Base-by-base conservation (phyloP, 225 moss, liverwort and hornwort genomes). In the Climacium dendroides region DNA sequence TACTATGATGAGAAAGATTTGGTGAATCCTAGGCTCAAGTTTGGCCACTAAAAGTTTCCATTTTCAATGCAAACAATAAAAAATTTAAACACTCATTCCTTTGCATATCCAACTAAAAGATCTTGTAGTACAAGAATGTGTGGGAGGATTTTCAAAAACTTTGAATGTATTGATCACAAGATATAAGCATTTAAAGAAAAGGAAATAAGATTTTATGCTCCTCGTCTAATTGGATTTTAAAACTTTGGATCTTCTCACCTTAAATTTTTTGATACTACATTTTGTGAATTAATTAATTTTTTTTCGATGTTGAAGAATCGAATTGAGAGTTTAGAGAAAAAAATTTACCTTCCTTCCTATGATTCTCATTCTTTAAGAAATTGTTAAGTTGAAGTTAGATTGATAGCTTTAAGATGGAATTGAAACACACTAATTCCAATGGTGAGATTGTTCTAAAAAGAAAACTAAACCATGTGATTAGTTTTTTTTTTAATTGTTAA, bases 341-440 rank as follows among this genome's bases (percentile, higher is more conserved):
- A 45, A 45, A 45, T 8, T 25, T 1, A 5, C 1, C 13, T 5
- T 0, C 22, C 4, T 5, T 7, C 9, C 7, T 2, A 8, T n/a
- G n/a, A 41, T 25, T 24, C 37, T 41, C 8, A 41, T 15, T 41
- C 25, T 13, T 15, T 70, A 3, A 41, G 7, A 41, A 41, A 25
- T 24, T 70, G 3, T 11, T 8, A 35, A 19, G 35, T 19, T 0
- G 2, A 64, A 32, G 34, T n/a, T n/a, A n/a, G n/a, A n/a, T 24
- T 24, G 11, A 58, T 24, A 58, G 24, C 58, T 58, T 24, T 58
- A 24, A 24, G 1, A 24, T 58, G 58, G 58, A 58, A 55, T 55
- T 55, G 55, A 55, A 55, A 55, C 10, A 55, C 2, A 55, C 22
- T 55, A 24, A 58, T 58, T 58, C 58, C 11, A 58, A 24, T 10